Percentiles rank a stretch among this genome's conserved stretches.
These are phyloP conservation scores for Clonostachys rhizophaga DNA, from an alignment of 2,329 filamentous ascomycete species.

Conservation along the genomic window DNA sequence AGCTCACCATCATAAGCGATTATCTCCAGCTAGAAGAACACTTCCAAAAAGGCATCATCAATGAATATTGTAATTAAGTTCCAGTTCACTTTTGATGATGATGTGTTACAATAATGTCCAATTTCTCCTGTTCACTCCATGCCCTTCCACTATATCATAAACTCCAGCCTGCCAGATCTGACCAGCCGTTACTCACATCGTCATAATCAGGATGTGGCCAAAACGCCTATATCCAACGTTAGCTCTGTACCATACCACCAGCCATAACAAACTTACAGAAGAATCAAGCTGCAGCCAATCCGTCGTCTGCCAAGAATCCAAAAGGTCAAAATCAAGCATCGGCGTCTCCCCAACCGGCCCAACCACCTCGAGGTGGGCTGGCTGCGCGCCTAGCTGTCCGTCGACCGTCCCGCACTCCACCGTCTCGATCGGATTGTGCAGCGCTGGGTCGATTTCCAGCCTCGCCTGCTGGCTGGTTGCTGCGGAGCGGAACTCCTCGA, in stretches of 20 bases:
- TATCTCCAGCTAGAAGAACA: too few relatives aligned
- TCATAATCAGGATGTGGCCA: conserved; percentile 4
- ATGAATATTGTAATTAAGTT: too few relatives aligned
- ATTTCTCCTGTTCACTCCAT: too few relatives aligned
- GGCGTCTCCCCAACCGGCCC: not conserved
- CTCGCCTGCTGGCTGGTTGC: conserved; percentile 7
- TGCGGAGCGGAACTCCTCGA: conserved; percentile 10
- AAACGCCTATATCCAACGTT: conserved; percentile 4
- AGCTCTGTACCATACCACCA: not conserved
- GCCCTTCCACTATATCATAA: too few relatives aligned
- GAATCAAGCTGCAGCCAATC: conserved; percentile 10
- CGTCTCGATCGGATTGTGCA: not conserved
- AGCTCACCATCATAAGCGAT: too few relatives aligned
- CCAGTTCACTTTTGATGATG: too few relatives aligned
- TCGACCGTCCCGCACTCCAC: not conserved
- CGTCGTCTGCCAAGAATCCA: conserved; percentile 7
- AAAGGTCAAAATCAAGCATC: not conserved
- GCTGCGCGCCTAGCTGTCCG: too few relatives aligned
- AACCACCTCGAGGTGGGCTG: not conserved
- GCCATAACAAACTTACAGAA: conserved; percentile 1
- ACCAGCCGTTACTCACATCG: too few relatives aligned
- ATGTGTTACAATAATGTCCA: too few relatives aligned
- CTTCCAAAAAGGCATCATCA: too few relatives aligned
- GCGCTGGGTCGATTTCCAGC: not conserved
- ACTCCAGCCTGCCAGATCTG: too few relatives aligned